phyloP scores from a whole-genome alignment of 495 filamentous ascomycete species.

The Xylaria castorea region DNA sequence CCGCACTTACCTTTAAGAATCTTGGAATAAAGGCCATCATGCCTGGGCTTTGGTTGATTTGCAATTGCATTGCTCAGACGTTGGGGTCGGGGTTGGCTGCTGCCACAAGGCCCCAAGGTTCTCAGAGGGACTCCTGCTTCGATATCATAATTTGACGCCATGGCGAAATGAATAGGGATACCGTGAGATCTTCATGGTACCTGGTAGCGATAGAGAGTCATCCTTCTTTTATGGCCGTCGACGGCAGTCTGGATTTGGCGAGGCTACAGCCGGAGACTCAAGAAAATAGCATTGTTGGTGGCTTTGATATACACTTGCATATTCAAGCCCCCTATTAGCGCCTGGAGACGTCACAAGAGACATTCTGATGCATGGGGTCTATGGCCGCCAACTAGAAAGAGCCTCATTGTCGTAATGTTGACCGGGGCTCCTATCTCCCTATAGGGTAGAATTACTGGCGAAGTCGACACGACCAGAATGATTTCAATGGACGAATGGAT shows the following conservation, averaged over 20 bases:
- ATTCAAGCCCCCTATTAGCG: neutral
- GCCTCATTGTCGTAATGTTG: conserved; percentile 7
- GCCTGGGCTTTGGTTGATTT: neutral
- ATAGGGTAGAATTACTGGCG: neutral
- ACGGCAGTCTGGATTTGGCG: neutral
- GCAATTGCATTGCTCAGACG: neutral
- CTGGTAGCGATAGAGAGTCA: neutral
- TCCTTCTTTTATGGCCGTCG: conserved; percentile 4
- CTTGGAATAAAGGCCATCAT: conserved; percentile 11
- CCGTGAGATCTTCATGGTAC: neutral
- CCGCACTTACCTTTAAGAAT: neutral
- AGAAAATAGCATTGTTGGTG: neutral
- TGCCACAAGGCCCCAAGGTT: neutral
- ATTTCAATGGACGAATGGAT: neutral
- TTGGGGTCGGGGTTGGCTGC: neutral
- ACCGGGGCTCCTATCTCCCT: neutral
- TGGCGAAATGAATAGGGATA: neutral
- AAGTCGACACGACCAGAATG: neutral
- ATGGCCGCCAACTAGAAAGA: conserved; percentile 10
- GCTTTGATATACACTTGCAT: conserved; percentile 7
- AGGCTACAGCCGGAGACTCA: neutral
- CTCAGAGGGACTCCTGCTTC: neutral
- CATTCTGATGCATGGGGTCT: neutral
- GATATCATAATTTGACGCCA: conserved; percentile 3
- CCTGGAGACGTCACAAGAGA: neutral